phyloP scores from a whole-genome alignment of 805 yeast genomes.

The Nakazawaea molendinolei region DNA sequence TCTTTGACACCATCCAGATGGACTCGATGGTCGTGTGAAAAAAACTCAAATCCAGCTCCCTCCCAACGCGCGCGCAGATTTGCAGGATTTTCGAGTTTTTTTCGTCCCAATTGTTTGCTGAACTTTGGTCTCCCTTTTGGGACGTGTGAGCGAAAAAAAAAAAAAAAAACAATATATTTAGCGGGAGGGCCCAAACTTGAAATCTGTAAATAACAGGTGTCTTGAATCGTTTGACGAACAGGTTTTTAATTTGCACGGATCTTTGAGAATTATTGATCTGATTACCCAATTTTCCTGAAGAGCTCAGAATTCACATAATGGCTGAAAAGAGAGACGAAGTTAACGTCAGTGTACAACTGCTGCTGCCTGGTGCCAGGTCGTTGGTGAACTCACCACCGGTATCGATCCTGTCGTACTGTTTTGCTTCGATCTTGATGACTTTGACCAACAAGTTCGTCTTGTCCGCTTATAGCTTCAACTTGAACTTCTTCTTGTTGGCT shows the following conservation, averaged over 20 bases:
- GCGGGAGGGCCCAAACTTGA: too few relatives aligned
- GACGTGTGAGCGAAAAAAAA: too few relatives aligned
- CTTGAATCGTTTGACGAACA: too few relatives aligned
- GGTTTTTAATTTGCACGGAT: too few relatives aligned
- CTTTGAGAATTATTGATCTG: too few relatives aligned
- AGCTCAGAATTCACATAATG: constrained; percentile 4
- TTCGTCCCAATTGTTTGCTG: too few relatives aligned
- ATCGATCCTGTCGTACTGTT: constrained; percentile 80
- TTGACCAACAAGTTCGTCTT: constrained; percentile 95
- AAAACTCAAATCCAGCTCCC: background rate
- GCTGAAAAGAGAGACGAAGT: constrained; percentile 11
- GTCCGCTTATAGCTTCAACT: constrained; percentile 59
- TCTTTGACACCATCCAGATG: constrained; percentile 6
- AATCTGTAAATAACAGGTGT: too few relatives aligned
- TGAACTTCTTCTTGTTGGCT: constrained; percentile 86
- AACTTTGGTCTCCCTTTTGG: too few relatives aligned
- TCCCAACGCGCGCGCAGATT: background rate
- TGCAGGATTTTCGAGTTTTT: too few relatives aligned
- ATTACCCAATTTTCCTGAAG: too few relatives aligned
- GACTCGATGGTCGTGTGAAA: constrained; percentile 1
- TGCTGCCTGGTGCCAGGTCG: constrained; percentile 9
- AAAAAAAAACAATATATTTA: too few relatives aligned
- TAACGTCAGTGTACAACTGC: constrained; percentile 1
- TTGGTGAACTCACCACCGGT: constrained; percentile 52
- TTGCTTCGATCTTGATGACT: constrained; percentile 94